Evolutionary conservation across 345 rosid species (phyloP).

Genomic region (Populus deltoides): DNA sequence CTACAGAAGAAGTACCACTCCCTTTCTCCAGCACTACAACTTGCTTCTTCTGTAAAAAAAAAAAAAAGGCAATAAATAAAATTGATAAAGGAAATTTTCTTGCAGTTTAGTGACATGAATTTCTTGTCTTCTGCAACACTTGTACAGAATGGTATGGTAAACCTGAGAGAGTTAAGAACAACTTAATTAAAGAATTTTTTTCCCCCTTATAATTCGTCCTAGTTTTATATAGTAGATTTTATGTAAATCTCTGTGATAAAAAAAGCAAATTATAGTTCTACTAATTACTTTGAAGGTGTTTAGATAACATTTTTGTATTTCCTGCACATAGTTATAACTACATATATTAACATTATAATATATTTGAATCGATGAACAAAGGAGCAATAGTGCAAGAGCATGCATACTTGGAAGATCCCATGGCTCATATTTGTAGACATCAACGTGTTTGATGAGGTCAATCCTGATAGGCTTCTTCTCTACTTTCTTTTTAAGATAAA

Average conservation of each 20-base stretch:
- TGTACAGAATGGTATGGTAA: neutral
- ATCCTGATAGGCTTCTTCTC: slow-evolving; percentile 41
- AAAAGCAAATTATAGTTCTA: neutral
- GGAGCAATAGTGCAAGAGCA: neutral
- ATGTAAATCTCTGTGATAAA: too few relatives aligned
- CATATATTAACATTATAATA: neutral
- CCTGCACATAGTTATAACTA: neutral
- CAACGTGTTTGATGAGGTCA: slow-evolving; percentile 45
- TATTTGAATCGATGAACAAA: neutral
- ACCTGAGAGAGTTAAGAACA: neutral
- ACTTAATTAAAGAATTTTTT: neutral
- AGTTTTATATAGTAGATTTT: neutral
- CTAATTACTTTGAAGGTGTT: neutral
- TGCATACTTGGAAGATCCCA: slow-evolving; percentile 56
- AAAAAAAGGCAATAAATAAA: neutral
- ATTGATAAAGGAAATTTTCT: neutral
- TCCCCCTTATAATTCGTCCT: too few relatives aligned
- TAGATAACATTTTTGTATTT: neutral
- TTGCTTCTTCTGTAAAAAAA: slow-evolving; percentile 7
- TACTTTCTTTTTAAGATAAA: slow-evolving; percentile 50
- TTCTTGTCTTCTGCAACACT: neutral
- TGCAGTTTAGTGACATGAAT: neutral
- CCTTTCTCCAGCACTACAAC: slow-evolving; percentile 29
- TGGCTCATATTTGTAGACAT: slow-evolving; percentile 52
- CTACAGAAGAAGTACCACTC: slow-evolving; percentile 54